phyloP scores from a whole-genome alignment of 345 rosid genomes.

The Limnanthes douglasii region DNA sequence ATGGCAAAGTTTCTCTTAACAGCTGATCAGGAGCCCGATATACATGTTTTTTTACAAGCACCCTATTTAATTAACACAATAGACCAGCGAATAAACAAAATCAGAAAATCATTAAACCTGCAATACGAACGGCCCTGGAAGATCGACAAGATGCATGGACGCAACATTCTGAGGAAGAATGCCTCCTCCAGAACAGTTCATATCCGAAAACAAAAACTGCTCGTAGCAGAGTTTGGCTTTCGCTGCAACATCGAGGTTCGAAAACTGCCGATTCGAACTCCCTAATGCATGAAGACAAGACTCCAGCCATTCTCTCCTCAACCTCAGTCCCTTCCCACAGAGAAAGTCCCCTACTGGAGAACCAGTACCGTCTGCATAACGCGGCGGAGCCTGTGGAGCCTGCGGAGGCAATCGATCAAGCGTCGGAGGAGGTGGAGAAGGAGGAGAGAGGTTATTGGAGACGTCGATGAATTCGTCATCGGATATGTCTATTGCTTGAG shows the following conservation, averaged over 20 bases:
- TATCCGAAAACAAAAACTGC: conserved; percentile 65
- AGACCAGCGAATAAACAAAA: background rate
- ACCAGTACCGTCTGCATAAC: conserved; percentile 6
- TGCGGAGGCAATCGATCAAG: conserved; percentile 9
- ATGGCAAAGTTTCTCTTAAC: too few species aligned
- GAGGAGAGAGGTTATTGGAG: conserved; percentile 25
- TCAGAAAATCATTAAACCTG: conserved; percentile 29
- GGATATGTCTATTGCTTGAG: conserved; percentile 20
- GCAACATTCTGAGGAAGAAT: conserved; percentile 55
- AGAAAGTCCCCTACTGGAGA: conserved; percentile 34
- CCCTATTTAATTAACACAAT: background rate
- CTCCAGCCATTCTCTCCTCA: conserved; percentile 55
- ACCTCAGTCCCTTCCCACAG: conserved; percentile 37
- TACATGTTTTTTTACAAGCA: conserved; percentile 3
- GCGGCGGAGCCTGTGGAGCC: conserved; percentile 3
- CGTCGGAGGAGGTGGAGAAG: conserved; percentile 15
- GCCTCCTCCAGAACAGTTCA: conserved; percentile 66
- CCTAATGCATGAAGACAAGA: conserved; percentile 37
- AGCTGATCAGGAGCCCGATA: too few species aligned
- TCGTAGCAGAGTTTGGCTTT: conserved; percentile 74
- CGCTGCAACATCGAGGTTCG: conserved; percentile 20
- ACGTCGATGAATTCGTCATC: conserved; percentile 50
- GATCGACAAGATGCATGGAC: conserved; percentile 57
- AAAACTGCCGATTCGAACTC: conserved; percentile 25
- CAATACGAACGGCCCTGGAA: conserved; percentile 75